Conservation (phyloP, 1,284 basidiomycete genomes). For the Malassezia restricta region DNA sequence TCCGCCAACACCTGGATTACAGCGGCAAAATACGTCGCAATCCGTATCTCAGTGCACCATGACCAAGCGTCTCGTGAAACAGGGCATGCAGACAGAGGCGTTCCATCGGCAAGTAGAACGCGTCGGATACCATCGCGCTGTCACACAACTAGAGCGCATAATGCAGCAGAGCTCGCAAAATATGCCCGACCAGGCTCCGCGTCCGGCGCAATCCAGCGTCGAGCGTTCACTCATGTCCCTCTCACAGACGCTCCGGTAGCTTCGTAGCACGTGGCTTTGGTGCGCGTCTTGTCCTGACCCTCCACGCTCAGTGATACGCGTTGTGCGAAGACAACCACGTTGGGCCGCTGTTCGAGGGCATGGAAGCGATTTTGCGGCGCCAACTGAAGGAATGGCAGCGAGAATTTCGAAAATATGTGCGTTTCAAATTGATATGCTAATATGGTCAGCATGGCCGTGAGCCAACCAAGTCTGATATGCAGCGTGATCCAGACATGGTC, state of each 20-base stretch:
- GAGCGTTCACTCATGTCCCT: slow-evolving; percentile 3
- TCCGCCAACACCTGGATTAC: background rate
- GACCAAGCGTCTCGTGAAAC: slow-evolving; percentile 8
- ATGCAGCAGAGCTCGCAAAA: slow-evolving; percentile 7
- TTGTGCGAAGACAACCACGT: no score
- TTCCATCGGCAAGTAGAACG: slow-evolving; percentile 9
- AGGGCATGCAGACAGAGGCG: slow-evolving; percentile 6
- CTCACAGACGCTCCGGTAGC: slow-evolving; percentile 13
- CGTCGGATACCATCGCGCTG: slow-evolving; percentile 10
- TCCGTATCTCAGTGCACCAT: background rate
- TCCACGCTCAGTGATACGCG: no score
- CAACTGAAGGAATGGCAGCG: slow-evolving; percentile 17
- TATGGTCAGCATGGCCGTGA: slow-evolving; percentile 12
- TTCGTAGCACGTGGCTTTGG: background rate
- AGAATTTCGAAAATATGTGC: slow-evolving; percentile 5
- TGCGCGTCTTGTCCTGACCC: no score
- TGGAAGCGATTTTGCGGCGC: slow-evolving; percentile 14
- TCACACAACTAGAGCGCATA: slow-evolving; percentile 7
- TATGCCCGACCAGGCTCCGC: background rate
- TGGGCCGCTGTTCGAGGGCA: background rate
- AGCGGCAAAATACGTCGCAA: background rate
- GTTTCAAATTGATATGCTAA: background rate
- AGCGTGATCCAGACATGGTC: slow-evolving; percentile 11
- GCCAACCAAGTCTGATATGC: slow-evolving; percentile 11
- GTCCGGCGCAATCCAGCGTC: background rate